Evolutionary conservation across 768 basidiomycete genomes (phyloP).

Genomic region (Suillus cothurnatus): DNA sequence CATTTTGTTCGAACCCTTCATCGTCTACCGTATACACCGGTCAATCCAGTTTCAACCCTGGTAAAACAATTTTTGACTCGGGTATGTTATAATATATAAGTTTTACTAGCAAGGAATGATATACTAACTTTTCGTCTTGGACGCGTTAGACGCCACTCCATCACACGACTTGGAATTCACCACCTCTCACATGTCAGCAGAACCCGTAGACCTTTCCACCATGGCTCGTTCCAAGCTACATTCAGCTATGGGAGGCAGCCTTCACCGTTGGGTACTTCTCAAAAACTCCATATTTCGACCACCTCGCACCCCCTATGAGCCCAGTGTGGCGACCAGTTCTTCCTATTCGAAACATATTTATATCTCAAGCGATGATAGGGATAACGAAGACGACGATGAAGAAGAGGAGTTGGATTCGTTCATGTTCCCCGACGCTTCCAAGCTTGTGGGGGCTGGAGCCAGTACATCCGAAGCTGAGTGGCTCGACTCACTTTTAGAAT

Average conservation of each 20-base stretch:
- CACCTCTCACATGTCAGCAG: constrained; percentile 47
- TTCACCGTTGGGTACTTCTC: constrained; percentile 86
- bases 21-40: constrained; percentile 84
- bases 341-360: constrained; percentile 36
- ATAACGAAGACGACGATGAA: constrained; percentile 48
- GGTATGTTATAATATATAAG: constrained; percentile 21
- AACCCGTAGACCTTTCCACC: constrained; percentile 51
- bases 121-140: constrained; percentile 12
- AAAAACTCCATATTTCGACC: constrained; percentile 79
- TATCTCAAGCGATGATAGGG: constrained; percentile 42
- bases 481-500: constrained; percentile 81
- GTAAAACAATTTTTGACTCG: constrained; percentile 23
- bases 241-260: constrained; percentile 59
- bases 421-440: constrained; percentile 79
- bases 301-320: constrained; percentile 42
- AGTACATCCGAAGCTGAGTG: constrained; percentile 71
- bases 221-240: constrained; percentile 79
- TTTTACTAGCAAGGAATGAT: background rate
- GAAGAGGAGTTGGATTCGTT: constrained; percentile 61
- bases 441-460: constrained; percentile 44
- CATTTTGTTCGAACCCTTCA: constrained; percentile 84
- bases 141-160: constrained; percentile 21
- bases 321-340: constrained; percentile 25
- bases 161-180: constrained; percentile 12
- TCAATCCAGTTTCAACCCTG: constrained; percentile 31